Base-by-base conservation (phyloP, 2,329 filamentous ascomycete genomes). In the Arthrobotrys musiformis region DNA sequence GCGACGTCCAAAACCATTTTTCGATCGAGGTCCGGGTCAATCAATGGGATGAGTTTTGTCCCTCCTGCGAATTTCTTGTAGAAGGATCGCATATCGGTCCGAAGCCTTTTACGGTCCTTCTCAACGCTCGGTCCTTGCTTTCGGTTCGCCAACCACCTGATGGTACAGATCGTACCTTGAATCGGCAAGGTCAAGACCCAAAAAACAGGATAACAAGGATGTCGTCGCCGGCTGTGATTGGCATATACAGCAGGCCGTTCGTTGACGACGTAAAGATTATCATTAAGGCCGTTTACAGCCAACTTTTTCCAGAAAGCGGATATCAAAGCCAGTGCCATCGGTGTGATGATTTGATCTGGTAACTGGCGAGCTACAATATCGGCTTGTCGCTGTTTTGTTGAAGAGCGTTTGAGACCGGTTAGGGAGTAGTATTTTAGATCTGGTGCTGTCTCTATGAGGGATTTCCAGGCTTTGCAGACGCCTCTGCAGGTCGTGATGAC, bases 391-490 rank as follows among this genome's bases (percentile, higher is more conserved):
- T 37, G 24, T 11, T 56, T 42, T 5, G n/a, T n/a, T n/a, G n/a
- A n/a, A n/a, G 56, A 61, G 1, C 54, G 58, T 15, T 46, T 48
- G 24, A 63, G 48, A 7, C 60, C 68, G 8, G 56, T 62, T 2
- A 37, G 6, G n/a, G 67, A 42, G 11, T 70, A 70, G 44, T 61
- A 61, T 9, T 19, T 52, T 1, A 70, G 42, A 17, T 48, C 40
- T 7, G 56, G 44, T 11, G 56, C 50, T 4, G 56, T 62, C 26
- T 70, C 67, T 15, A 70, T 62, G n/a, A 58, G 4, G 1, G 46
- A 26, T 44, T 66, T 58, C 69, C 69, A 73, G 17, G n/a, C 26
- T 26, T 61, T 73, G 22, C 46, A 73, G 24, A 67, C 61, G 22
- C 22, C 17, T 22, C 61, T 30, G 40, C 69, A 73, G 17, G 50